These are phyloP conservation scores for Dryadomyces sulphureus DNA, from an alignment of 2,329 filamentous ascomycete genomes.

Conservation along the genomic window DNA sequence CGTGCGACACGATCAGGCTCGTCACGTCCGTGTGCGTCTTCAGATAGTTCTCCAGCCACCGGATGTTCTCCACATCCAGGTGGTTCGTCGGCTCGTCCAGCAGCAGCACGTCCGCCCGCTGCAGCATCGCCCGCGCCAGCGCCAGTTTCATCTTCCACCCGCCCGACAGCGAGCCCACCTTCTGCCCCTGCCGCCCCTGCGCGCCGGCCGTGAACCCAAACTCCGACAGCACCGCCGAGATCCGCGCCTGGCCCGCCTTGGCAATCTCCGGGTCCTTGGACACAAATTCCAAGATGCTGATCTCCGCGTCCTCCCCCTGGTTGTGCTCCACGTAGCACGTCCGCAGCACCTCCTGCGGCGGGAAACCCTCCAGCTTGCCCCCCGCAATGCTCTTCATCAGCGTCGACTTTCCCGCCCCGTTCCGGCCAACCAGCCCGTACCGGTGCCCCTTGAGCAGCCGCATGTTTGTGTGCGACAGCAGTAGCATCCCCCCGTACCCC, in stretches of 20 bases:
- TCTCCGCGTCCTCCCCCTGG: slow-evolving; percentile 92
- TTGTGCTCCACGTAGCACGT: slow-evolving; percentile 99
- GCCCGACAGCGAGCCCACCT: slow-evolving; percentile 87
- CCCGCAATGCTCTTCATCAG: slow-evolving; percentile 93
- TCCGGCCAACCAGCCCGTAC: slow-evolving; percentile 92
- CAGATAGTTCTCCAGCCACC: slow-evolving; percentile 90
- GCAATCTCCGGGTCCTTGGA: slow-evolving; percentile 77
- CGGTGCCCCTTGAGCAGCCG: slow-evolving; percentile 90
- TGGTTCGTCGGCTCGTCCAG: slow-evolving; percentile 99
- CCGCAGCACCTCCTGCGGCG: slow-evolving; percentile 76
- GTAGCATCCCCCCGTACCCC: slow-evolving; percentile 92
- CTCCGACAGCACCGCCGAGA: slow-evolving; percentile 70
- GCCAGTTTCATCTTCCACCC: slow-evolving; percentile 99
- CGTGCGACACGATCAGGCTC: slow-evolving; percentile 94
- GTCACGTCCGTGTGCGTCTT: slow-evolving; percentile 95
- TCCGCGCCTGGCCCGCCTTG: slow-evolving; percentile 63
- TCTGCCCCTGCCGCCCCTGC: slow-evolving; percentile 75
- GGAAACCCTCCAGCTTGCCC: slow-evolving; percentile 95
- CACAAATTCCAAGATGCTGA: slow-evolving; percentile 89
- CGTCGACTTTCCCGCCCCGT: slow-evolving; percentile 97
- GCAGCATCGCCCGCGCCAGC: slow-evolving; percentile 87
- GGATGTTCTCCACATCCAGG: slow-evolving; percentile 88
- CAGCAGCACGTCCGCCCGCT: slow-evolving; percentile 88
- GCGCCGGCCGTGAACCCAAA: slow-evolving; percentile 89
- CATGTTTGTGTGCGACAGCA: slow-evolving; percentile 91